Evolutionary conservation across 1,139 yeast species (phyloP).

Genomic region (Scheffersomyces stambukii): DNA sequence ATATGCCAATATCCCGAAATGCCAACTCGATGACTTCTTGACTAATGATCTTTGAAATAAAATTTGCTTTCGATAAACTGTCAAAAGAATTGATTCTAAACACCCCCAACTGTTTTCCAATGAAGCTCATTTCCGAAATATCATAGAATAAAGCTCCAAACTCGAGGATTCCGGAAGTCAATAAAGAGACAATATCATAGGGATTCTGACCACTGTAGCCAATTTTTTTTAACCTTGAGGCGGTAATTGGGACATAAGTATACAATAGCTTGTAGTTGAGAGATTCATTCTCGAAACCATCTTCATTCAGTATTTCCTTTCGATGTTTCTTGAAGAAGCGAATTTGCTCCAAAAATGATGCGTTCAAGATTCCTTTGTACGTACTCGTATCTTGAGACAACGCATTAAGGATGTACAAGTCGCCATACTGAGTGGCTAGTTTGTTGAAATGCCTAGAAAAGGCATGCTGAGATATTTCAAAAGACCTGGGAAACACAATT

Average conservation of each 20-base stretch:
- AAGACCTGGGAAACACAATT: conserved; percentile 52
- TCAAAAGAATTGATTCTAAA: conserved; percentile 64
- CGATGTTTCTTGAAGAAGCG: conserved; percentile 18
- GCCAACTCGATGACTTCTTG: conserved; percentile 61
- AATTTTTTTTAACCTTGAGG: conserved; percentile 29
- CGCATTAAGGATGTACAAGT: conserved; percentile 56
- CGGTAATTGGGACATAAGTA: conserved; percentile 32
- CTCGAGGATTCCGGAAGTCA: conserved; percentile 49
- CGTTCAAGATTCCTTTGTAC: conserved; percentile 33
- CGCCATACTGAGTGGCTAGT: conserved; percentile 56
- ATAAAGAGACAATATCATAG: conserved; percentile 31
- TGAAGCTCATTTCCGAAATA: conserved; percentile 38
- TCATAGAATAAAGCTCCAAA: conserved; percentile 68
- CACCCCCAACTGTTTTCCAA: conserved; percentile 68
- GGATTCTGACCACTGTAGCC: conserved; percentile 38
- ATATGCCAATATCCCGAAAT: conserved; percentile 47
- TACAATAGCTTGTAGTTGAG: conserved; percentile 17
- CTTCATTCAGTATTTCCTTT: too few relatives aligned
- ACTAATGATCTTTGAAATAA: conserved; percentile 53
- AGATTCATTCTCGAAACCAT: conserved; percentile 6
- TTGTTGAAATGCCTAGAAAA: conserved; percentile 61
- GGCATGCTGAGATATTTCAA: conserved; percentile 63
- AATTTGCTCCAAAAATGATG: conserved; percentile 29
- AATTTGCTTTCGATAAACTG: conserved; percentile 60
- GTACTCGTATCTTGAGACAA: conserved; percentile 31